These are phyloP conservation scores for Rutstroemia sydowiana DNA, from an alignment of 2,329 filamentous ascomycete species.

Conservation along the genomic window DNA sequence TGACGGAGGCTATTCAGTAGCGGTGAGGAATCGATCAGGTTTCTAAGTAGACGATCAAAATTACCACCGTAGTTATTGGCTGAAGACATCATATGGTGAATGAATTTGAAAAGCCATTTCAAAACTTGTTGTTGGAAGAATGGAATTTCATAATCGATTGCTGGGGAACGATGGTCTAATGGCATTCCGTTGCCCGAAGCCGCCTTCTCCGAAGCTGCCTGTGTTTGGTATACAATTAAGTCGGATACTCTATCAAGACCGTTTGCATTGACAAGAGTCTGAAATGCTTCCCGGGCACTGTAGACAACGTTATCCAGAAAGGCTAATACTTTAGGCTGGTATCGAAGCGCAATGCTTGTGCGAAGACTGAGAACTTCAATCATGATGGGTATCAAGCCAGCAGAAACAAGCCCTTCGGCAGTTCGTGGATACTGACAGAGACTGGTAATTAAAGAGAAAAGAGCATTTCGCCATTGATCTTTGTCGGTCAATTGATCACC, in stretches of 20 bases:
- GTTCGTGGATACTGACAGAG: slow-evolving; percentile 69
- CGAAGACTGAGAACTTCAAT: slow-evolving; percentile 82
- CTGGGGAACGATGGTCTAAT: slow-evolving; percentile 63
- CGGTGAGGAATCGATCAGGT: slow-evolving; percentile 87
- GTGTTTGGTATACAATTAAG: slow-evolving; percentile 72
- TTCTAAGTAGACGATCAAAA: slow-evolving; percentile 82
- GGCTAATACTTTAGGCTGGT: slow-evolving; percentile 74
- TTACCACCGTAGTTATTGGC: slow-evolving; percentile 63
- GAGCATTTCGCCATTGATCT: slow-evolving; percentile 83
- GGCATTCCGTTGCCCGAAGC: slow-evolving; percentile 65
- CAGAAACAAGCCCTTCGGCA: slow-evolving; percentile 76
- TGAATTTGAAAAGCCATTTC: slow-evolving; percentile 90
- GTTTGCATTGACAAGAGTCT: slow-evolving; percentile 70
- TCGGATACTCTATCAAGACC: slow-evolving; percentile 89
- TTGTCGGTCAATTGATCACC: slow-evolving; percentile 56
- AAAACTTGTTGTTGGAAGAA: slow-evolving; percentile 91
- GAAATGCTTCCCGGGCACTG: slow-evolving; percentile 76
- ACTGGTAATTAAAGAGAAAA: slow-evolving; percentile 81
- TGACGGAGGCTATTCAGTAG: slow-evolving; percentile 71
- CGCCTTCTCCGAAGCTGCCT: slow-evolving; percentile 59
- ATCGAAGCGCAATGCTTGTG: slow-evolving; percentile 72
- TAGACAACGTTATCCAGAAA: slow-evolving; percentile 88
- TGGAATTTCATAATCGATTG: slow-evolving; percentile 88
- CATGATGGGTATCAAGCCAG: slow-evolving; percentile 82
- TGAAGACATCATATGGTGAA: slow-evolving; percentile 89